Conservation (phyloP, 257 asterid species). For the Petunia secreta region DNA sequence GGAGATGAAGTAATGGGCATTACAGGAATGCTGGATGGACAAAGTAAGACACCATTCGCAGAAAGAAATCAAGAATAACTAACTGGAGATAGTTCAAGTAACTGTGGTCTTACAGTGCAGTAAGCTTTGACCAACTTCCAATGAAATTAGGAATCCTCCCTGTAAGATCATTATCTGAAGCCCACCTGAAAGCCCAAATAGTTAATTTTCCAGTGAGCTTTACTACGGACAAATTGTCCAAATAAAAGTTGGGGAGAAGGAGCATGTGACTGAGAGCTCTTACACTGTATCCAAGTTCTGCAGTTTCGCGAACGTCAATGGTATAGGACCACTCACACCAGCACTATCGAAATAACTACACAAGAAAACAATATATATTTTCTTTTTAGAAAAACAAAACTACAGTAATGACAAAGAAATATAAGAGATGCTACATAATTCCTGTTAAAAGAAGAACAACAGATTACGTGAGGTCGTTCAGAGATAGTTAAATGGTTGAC, state of each 20-base stretch:
- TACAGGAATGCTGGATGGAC: background rate
- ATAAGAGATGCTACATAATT: background rate
- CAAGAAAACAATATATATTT: background rate
- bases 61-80: background rate
- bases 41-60: background rate
- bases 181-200: constrained; percentile 55
- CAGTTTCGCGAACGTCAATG: constrained; percentile 51
- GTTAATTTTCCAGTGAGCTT: constrained; percentile 24
- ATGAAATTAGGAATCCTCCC: constrained; percentile 79
- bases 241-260: background rate
- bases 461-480: too few species aligned
- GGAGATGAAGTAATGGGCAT: background rate
- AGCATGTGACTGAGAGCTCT: constrained; percentile 24
- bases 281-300: constrained; percentile 50
- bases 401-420: background rate
- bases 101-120: constrained; percentile 52
- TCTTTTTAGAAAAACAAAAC: background rate
- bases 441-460: background rate
- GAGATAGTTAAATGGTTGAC: too few species aligned
- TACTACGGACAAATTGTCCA: background rate
- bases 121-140: constrained; percentile 64
- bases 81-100: background rate
- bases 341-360: constrained; percentile 58
- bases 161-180: constrained; percentile 60
- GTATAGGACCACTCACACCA: constrained; percentile 63